A percentile compares a stretch with the other conserved stretches of the same genome.
Conservation (phyloP, 148 eudicot genomes). For the Rhododendron ovatum region DNA sequence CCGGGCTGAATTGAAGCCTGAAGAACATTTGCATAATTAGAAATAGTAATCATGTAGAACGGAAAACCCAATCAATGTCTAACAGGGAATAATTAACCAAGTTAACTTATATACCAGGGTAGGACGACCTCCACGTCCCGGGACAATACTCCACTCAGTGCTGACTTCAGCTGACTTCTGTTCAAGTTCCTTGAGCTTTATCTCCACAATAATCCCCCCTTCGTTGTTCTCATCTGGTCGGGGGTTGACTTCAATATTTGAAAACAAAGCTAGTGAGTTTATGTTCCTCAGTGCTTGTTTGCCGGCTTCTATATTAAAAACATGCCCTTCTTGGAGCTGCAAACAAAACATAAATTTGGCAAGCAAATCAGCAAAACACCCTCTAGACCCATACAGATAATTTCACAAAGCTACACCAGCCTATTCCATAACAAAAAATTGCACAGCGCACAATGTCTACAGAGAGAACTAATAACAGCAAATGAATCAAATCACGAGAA, state of each 20-base stretch:
- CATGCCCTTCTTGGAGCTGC: constrained; percentile 83
- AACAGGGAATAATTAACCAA: not conserved
- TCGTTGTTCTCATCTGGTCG: constrained; percentile 91
- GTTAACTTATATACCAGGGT: constrained; percentile 55
- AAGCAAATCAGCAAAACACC: not conserved
- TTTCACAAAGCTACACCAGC: not conserved
- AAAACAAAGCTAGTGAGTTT: constrained; percentile 81
- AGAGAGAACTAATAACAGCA: not conserved
- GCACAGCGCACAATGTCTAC: not conserved
- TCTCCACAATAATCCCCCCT: constrained; percentile 93
- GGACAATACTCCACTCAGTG: constrained; percentile 97
- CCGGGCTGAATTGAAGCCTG: constrained; percentile 98
- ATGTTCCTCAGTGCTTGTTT: constrained; percentile 92
- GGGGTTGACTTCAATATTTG: constrained; percentile 95
- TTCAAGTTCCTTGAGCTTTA: constrained; percentile 90
- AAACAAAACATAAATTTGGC: constrained; percentile 13
- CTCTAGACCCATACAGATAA: not conserved
- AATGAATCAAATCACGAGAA: not conserved
- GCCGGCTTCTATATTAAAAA: constrained; percentile 92
- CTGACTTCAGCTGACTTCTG: constrained; percentile 94
- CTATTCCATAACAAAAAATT: not conserved
- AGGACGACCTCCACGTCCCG: constrained; percentile 90
- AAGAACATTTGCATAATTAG: constrained; percentile 13
- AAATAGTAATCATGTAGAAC: not conserved
- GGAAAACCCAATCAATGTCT: not conserved